Percentiles rank a stretch among this genome's conserved stretches.
These are phyloP conservation scores for Apiotrichum sp. DNA, from an alignment of 1,284 basidiomycete genomes.

Conservation along the genomic window DNA sequence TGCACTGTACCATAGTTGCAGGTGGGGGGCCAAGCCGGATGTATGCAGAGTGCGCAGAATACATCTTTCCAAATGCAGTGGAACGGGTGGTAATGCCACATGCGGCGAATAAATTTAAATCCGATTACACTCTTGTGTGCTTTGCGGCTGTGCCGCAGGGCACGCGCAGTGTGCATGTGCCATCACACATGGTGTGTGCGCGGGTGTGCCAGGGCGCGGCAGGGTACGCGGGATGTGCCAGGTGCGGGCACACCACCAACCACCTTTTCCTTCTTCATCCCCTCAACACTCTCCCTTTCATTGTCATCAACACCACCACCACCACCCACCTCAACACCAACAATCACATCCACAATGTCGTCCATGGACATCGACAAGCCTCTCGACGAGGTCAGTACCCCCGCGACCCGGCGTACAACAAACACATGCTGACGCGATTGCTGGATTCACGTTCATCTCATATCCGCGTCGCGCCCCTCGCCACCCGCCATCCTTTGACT, in stretches of 20 bases:
- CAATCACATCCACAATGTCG: constrained; percentile 23
- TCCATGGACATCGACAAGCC: constrained; percentile 63
- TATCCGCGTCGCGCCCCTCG: background rate
- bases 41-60: background rate
- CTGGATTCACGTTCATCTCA: background rate
- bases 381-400: constrained; percentile 70
- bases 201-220: too few relatives aligned
- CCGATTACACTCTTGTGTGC: background rate
- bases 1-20: background rate
- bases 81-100: background rate
- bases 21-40: background rate
- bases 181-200: too few relatives aligned
- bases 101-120: background rate
- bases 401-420: background rate
- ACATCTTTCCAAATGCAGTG: background rate
- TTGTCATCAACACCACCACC: background rate
- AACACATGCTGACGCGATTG: constrained; percentile 7
- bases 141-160: background rate
- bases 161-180: too few relatives aligned
- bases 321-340: constrained; percentile 10
- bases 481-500: constrained; percentile 2
- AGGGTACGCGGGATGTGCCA: too few relatives aligned
- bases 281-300: too few relatives aligned
- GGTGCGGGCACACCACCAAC: too few relatives aligned
- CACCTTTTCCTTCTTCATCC: too few relatives aligned